Evolutionary conservation across 1,139 yeast species (phyloP).

Genomic region (Blastobotrys persicus): DNA sequence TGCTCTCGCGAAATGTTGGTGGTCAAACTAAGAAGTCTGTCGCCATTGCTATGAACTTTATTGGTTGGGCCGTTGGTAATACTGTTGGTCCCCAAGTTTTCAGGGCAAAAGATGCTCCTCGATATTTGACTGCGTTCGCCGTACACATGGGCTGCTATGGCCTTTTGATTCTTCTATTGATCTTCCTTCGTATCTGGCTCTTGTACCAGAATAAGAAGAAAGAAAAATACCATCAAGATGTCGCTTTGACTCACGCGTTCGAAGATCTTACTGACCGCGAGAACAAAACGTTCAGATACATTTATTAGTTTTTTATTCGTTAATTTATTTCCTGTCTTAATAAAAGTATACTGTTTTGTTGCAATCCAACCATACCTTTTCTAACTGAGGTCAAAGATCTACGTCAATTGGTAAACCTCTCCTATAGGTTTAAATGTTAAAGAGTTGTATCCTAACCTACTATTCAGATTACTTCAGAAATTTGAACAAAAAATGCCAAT

Average conservation of each 20-base stretch:
- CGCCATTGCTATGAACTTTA: constrained; percentile 56
- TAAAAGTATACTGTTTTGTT: too few relatives aligned
- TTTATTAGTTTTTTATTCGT: constrained; percentile 10
- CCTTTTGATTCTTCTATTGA: constrained; percentile 41
- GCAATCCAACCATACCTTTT: not conserved
- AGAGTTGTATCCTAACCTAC: too few relatives aligned
- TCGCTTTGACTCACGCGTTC: constrained; percentile 37
- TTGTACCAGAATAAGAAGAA: constrained; percentile 34
- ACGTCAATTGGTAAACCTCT: too few relatives aligned
- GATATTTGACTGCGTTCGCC: constrained; percentile 32
- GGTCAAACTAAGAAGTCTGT: constrained; percentile 69
- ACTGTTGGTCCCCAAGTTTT: constrained; percentile 72
- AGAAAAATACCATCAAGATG: constrained; percentile 30
- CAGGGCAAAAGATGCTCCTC: constrained; percentile 52
- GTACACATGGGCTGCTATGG: constrained; percentile 44
- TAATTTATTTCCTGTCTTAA: not conserved
- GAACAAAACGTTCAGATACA: constrained; percentile 58
- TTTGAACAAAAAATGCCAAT: too few relatives aligned
- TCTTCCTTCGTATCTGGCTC: constrained; percentile 9
- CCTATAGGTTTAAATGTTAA: too few relatives aligned
- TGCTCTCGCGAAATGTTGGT: constrained; percentile 53
- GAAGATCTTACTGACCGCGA: constrained; percentile 63
- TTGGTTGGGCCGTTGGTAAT: constrained; percentile 68
- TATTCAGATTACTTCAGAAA: too few relatives aligned
- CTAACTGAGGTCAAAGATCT: not conserved